Conservation (phyloP, 257 asterid genomes). For the Primulina tabacum region DNA sequence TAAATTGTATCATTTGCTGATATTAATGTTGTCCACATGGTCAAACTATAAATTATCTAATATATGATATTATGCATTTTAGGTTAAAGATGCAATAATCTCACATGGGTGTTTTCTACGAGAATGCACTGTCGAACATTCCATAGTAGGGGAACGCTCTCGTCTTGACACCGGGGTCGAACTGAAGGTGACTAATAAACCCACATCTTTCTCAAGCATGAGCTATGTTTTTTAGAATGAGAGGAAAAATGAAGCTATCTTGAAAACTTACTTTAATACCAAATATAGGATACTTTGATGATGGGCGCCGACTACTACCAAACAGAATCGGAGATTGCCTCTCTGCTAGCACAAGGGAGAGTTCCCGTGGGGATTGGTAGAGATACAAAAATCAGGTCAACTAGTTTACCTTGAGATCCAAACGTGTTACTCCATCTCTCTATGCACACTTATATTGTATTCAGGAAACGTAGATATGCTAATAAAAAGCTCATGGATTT, state of each 20-base stretch:
- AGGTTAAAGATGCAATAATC: slow-evolving; percentile 90
- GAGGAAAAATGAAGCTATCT: background rate
- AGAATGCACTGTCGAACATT: slow-evolving; percentile 74
- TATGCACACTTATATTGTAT: background rate
- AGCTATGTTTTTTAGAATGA: background rate
- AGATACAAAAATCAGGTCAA: slow-evolving; percentile 79
- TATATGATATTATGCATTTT: slow-evolving; percentile 12
- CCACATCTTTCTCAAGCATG: background rate
- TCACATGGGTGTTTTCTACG: slow-evolving; percentile 96
- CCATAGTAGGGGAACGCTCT: slow-evolving; percentile 92
- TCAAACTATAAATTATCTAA: slow-evolving; percentile 10
- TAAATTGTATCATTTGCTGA: slow-evolving; percentile 17
- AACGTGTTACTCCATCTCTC: too few species aligned
- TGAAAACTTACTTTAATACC: background rate
- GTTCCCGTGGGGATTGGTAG: slow-evolving; percentile 86
- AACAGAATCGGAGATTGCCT: slow-evolving; percentile 89
- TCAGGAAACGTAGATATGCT: background rate
- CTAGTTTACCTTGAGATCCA: background rate
- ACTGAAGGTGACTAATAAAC: slow-evolving; percentile 51
- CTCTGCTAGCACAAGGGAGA: slow-evolving; percentile 73
- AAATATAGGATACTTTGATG: slow-evolving; percentile 69
- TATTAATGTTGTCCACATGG: background rate
- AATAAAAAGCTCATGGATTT: background rate
- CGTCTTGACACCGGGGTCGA: slow-evolving; percentile 88
- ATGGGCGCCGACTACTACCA: slow-evolving; percentile 92